Evolutionary conservation across 805 yeast species (phyloP), one percentile per base, ranked within the genome.

Genomic region (Metschnikowia aberdeeniae): DNA sequence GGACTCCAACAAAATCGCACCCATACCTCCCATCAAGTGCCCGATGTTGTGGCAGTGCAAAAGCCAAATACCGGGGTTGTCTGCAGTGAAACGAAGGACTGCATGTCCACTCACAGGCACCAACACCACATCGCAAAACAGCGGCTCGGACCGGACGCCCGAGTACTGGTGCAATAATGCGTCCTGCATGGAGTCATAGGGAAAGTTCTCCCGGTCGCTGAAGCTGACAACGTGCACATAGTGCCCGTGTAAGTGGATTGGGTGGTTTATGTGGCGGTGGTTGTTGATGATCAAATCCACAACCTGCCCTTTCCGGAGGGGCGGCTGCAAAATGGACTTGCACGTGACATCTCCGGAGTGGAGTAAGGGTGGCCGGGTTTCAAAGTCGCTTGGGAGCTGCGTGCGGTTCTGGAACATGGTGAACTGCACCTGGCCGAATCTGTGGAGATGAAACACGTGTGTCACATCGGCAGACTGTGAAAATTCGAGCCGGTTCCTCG

Each of bases 181-280:
- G 9, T 63, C 63, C n/a, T 46, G 56, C 12, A 62, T 49, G 3
- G 63, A 48, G 14, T 35, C 34, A 41, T 53, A 62, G 3, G 57
- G 58, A 44, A 66, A 65, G 31, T 51, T 56, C 8, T 51, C 51
- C 13, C 49, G 44, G 9, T 56, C 55, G 34, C 62, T 59, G 42
- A 44, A 57, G 37, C 64, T 60, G 24, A 66, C 52, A 2, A 59
- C 47, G 44, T 62, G 63, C 48, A 65, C 61, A 20, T 55, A 51
- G 42, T 66, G 71, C 3, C 70, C 71, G 44, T 66, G 71, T 11
- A 66, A 46, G 42, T 66, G 71, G 29, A 64, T 54, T 7, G 71
- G 71, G 46, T 66, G 71, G 43, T 59, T 61, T 42, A 62, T 60
- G 22, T 49, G 46, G 22, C 57, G 51, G 44, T 50, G 53, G 43